These are phyloP conservation scores for Xylariales sp. DNA, from an alignment of 2,329 filamentous ascomycete species.

Conservation along the genomic window DNA sequence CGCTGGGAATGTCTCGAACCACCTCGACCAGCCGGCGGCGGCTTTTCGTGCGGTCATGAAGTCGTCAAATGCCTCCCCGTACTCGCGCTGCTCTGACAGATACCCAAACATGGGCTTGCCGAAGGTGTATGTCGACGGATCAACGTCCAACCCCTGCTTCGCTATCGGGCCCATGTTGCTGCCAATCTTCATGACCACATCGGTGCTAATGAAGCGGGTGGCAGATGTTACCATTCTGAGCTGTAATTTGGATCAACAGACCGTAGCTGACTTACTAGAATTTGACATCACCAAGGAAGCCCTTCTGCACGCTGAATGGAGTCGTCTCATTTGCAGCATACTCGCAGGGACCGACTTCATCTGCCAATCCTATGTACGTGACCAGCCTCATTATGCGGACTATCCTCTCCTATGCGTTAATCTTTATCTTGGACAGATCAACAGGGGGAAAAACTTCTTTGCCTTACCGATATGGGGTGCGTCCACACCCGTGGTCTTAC, in stretches of 20 bases:
- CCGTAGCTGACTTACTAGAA: not conserved
- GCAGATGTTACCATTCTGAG: not conserved
- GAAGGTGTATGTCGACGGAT: not conserved
- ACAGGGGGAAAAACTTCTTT: too few species aligned
- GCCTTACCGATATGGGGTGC: slow-evolving; percentile 1
- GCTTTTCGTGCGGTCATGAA: slow-evolving; percentile 1
- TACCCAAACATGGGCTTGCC: slow-evolving; percentile 1
- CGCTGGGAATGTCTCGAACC: not conserved
- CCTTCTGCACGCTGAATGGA: not conserved
- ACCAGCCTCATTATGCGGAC: slow-evolving; percentile 2
- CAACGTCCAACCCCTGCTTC: not conserved
- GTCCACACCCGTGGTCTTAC: not conserved
- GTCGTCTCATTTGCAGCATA: slow-evolving; percentile 5
- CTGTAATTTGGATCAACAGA: not conserved
- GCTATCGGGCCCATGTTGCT: slow-evolving; percentile 4
- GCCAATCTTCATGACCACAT: not conserved
- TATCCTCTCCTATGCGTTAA: not conserved
- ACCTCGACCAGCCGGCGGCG: slow-evolving; percentile 1
- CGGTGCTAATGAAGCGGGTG: not conserved
- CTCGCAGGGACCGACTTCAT: not conserved
- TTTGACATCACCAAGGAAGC: slow-evolving; percentile 2
- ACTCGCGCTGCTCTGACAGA: not conserved
- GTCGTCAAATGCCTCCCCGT: slow-evolving; percentile 1
- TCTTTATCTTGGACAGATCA: not conserved
- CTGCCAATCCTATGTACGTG: slow-evolving; percentile 1